Conservation (phyloP, 2,329 filamentous ascomycete genomes). For the Penicillium brasilianum region DNA sequence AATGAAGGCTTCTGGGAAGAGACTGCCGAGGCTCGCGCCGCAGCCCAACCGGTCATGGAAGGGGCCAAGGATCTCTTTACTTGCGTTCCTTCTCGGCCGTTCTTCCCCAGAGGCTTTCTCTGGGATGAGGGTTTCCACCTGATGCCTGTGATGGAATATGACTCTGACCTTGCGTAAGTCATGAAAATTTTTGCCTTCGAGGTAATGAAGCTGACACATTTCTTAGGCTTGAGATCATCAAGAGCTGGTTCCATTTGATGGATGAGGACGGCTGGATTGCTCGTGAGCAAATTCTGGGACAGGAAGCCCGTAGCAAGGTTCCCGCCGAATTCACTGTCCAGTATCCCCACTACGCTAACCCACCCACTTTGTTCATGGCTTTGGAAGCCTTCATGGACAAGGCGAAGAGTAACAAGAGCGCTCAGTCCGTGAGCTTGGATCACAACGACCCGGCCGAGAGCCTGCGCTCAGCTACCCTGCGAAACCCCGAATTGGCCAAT, state of each 20-base stretch:
- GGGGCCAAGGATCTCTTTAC: constrained; percentile 90
- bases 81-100: constrained; percentile 87
- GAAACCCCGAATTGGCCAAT: constrained; percentile 69
- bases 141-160: constrained; percentile 89
- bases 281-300: constrained; percentile 90
- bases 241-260: constrained; percentile 95
- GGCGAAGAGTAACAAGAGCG: constrained; percentile 58
- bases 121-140: constrained; percentile 99
- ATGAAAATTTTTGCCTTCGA: not conserved
- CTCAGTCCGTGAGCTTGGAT: constrained; percentile 31
- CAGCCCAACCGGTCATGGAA: constrained; percentile 71
- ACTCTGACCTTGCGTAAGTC: constrained; percentile 75
- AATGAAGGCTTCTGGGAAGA: constrained; percentile 96
- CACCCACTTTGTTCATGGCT: constrained; percentile 90
- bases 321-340: constrained; percentile 91
- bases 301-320: constrained; percentile 92
- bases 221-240: constrained; percentile 74
- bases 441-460: constrained; percentile 44
- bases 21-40: constrained; percentile 75
- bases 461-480: constrained; percentile 67
- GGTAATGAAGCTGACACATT: constrained; percentile 17
- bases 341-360: constrained; percentile 97
- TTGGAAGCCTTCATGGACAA: constrained; percentile 84
- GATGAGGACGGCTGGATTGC: constrained; percentile 98
- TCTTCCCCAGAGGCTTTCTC: constrained; percentile 94